Percentiles rank a stretch among this genome's conserved stretches.
These are phyloP conservation scores for Ogataea populi-albae DNA, from an alignment of 805 yeast genomes.

Conservation along the genomic window DNA sequence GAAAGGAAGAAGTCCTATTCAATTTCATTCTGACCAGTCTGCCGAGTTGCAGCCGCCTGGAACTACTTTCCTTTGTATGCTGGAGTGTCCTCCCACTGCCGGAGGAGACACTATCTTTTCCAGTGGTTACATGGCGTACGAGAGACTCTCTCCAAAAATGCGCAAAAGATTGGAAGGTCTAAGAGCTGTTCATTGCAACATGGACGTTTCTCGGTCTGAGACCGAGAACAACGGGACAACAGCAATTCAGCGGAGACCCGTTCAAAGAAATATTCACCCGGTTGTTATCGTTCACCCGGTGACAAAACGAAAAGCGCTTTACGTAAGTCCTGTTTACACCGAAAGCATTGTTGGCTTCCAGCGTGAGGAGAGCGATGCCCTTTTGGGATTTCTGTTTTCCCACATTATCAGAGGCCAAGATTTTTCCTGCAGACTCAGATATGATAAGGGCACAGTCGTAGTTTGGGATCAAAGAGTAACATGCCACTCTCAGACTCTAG, in stretches of 20 bases:
- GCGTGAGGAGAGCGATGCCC: constrained; percentile 62
- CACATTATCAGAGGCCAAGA: constrained; percentile 53
- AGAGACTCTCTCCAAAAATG: constrained; percentile 64
- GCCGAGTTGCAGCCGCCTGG: constrained; percentile 68
- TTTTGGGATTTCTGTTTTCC: constrained; percentile 54
- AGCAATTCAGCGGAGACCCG: constrained; percentile 57
- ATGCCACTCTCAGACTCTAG: constrained; percentile 65
- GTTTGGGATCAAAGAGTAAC: constrained; percentile 78
- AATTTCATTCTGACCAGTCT: constrained; percentile 53
- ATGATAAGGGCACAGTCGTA: constrained; percentile 70
- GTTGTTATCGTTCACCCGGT: constrained; percentile 72
- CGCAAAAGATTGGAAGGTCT: constrained; percentile 58
- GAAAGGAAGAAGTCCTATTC: constrained; percentile 35
- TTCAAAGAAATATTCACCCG: constrained; percentile 64
- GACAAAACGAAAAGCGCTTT: constrained; percentile 57
- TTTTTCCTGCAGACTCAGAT: constrained; percentile 63
- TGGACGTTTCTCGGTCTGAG: constrained; percentile 63
- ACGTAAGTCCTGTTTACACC: constrained; percentile 58
- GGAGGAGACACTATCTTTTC: constrained; percentile 81
- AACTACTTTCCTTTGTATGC: constrained; percentile 45
- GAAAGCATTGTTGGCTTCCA: constrained; percentile 70
- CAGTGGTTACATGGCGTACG: constrained; percentile 67
- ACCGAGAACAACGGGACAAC: constrained; percentile 52
- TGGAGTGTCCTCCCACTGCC: constrained; percentile 38
- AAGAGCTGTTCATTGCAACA: constrained; percentile 69